Evolutionary conservation across 2,329 filamentous ascomycete species (phyloP), one percentile per base, ranked within the genome.

Genomic region (Cercospora sojina): DNA sequence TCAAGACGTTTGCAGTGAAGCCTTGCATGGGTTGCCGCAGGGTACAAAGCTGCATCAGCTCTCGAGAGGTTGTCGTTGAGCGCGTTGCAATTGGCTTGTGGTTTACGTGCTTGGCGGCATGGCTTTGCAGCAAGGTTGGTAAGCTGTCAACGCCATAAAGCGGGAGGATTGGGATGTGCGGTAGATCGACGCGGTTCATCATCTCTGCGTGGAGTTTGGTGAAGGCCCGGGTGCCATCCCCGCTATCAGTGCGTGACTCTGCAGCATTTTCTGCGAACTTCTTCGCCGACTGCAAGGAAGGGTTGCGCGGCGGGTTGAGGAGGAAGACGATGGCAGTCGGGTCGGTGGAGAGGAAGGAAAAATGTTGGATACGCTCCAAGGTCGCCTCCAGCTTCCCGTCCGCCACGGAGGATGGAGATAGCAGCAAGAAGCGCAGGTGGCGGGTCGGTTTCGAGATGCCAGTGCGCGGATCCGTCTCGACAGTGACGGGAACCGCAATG

Each of bases 281-380:
- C 29, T 65, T 72, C 5, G 69, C 68, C 35, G 71, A 67, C 1
- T 64, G 59, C 47, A 72, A 70, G 56, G 59, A 32, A 8, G 65
- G 43, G 20, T 67, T 56, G 25, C 64, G 49, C 9, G 71, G 67
- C 47, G 70, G 49, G 5, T 64, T 51, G 29, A 79, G 72, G 3
- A 77, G 68, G 58, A 78, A 75, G 55, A 78, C 29, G 51, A 78
- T 75, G 41, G 71, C 75, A 16, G 75, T 71, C 18, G 70, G 66
- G 4, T 72, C 74, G 16, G 73, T 72, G 3, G 74, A 75, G 18
- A 77, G 64, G 5, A 70, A 66, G 1, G 71, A 63, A 47, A 79
- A 75, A 51, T 72, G 76, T 25, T 74, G 72, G 47, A 79, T 74
- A 4, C 78, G 76, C 4, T 71, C 57, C 16, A 78, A 38, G 2